Conservation (phyloP, 75 land plant species). For the Isoetes taiwanensis region DNA sequence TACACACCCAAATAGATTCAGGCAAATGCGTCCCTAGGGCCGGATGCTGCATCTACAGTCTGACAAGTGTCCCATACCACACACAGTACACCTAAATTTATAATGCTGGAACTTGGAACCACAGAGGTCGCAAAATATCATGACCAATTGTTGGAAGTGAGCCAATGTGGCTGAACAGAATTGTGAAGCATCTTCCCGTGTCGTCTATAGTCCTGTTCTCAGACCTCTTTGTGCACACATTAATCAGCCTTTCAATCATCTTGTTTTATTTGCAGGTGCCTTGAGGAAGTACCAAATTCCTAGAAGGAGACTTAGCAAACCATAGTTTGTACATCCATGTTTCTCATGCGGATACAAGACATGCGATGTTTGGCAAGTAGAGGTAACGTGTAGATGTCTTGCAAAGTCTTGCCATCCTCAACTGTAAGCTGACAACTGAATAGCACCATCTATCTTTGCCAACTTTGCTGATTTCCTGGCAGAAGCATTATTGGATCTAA, state of each 20-base stretch:
- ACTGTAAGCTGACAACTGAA: conserved; percentile 77
- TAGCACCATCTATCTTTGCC: conserved; percentile 71
- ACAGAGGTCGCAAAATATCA: conserved; percentile 87
- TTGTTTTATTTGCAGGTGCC: conserved; percentile 92
- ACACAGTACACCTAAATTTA: conserved; percentile 76
- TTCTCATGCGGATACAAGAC: conserved; percentile 78
- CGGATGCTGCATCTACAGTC: conserved; percentile 86
- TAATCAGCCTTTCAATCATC: conserved; percentile 64
- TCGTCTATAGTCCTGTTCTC: conserved; percentile 89
- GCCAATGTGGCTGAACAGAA: conserved; percentile 93
- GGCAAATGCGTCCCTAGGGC: conserved; percentile 72
- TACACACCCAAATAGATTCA: too few relatives aligned
- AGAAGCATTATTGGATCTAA: neutral
- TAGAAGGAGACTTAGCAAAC: conserved; percentile 84
- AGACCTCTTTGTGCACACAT: conserved; percentile 80
- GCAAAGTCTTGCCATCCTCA: conserved; percentile 93
- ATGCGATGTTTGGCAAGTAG: conserved; percentile 88
- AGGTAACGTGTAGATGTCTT: conserved; percentile 82
- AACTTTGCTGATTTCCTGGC: conserved; percentile 74
- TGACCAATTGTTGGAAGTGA: conserved; percentile 87
- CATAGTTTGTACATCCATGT: conserved; percentile 97
- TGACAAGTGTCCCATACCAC: conserved; percentile 92
- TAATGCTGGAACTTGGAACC: conserved; percentile 90
- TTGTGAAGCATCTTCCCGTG: conserved; percentile 78
- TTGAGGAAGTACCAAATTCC: conserved; percentile 73